Conservation (phyloP, 1,284 basidiomycete species). For the Ganoderma multipileum region DNA sequence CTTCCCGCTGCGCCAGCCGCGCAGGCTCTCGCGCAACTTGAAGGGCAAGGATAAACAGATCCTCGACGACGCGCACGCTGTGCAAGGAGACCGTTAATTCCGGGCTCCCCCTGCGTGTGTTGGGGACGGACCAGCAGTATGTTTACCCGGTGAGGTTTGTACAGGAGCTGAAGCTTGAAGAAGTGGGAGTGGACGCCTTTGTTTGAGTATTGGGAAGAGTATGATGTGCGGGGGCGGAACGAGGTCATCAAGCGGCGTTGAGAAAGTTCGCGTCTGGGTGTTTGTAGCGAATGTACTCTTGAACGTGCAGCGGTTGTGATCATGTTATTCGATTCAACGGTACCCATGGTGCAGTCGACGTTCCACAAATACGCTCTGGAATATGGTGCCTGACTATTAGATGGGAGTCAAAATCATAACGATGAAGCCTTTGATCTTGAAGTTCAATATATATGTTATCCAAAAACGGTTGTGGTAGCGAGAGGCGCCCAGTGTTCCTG, state of each 20-base stretch:
- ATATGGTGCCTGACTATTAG: too few species aligned
- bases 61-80: neutral
- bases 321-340: too few species aligned
- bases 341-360: too few species aligned
- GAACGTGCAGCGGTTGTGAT: too few species aligned
- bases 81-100: neutral
- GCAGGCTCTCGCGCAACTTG: neutral
- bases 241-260: neutral
- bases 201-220: neutral
- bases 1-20: neutral
- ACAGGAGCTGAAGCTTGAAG: neutral
- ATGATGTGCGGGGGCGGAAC: neutral
- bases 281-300: too few species aligned
- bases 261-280: neutral
- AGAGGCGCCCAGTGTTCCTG: neutral
- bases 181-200: neutral
- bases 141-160: neutral
- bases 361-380: too few species aligned
- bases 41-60: neutral
- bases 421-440: too few species aligned
- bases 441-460: too few species aligned
- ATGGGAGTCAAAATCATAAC: too few species aligned
- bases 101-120: neutral
- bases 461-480: neutral
- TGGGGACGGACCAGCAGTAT: neutral